Conservation (phyloP, 176 grass and related monocot genomes). For the Zoysia pacifica region DNA sequence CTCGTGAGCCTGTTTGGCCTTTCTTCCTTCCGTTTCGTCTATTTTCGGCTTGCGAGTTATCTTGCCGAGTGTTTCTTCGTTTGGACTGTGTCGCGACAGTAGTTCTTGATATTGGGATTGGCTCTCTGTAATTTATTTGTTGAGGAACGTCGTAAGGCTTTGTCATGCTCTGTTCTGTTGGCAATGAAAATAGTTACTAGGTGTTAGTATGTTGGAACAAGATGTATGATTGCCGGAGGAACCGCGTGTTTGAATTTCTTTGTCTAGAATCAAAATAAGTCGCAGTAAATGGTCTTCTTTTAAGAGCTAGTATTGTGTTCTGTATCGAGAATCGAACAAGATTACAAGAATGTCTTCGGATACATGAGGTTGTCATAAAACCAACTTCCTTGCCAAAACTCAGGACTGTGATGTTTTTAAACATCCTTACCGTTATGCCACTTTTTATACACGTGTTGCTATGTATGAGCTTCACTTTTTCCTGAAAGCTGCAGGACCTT, state of each 20-base stretch:
- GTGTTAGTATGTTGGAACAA: background rate
- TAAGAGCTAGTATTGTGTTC: background rate
- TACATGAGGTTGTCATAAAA: background rate
- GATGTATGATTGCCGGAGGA: background rate
- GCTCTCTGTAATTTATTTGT: no score
- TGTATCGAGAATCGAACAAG: background rate
- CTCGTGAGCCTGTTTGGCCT: background rate
- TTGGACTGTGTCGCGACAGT: background rate
- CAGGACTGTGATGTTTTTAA: background rate
- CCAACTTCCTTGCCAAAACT: background rate
- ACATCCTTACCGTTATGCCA: background rate
- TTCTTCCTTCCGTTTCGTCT: background rate
- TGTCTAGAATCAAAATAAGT: background rate
- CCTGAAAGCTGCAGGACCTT: background rate
- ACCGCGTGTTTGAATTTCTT: background rate
- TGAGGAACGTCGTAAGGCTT: no score
- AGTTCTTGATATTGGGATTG: no score
- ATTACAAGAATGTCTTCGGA: background rate
- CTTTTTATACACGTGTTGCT: background rate
- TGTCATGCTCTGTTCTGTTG: no score
- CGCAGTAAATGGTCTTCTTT: background rate
- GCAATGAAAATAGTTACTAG: no score
- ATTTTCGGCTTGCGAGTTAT: background rate
- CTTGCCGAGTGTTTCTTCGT: background rate
- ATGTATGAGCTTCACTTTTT: background rate